Base-by-base conservation (phyloP, 2,329 filamentous ascomycete species). In the Dothideomycetes sp. region DNA sequence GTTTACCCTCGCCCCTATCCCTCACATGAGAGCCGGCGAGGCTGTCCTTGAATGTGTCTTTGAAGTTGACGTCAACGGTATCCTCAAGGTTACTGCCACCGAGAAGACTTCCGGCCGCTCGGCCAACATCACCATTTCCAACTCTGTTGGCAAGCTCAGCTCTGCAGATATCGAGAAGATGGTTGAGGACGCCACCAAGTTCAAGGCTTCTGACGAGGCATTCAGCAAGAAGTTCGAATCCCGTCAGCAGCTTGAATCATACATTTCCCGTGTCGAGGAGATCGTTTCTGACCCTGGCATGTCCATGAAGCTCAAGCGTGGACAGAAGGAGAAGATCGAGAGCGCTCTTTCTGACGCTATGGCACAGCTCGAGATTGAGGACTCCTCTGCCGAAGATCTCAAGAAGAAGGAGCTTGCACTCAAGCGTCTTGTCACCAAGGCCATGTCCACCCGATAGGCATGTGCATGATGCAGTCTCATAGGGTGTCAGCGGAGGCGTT, bases 211-310 rank as follows among this genome's bases (percentile, higher is more conserved):
- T 68, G 91, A 98, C 56, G 89, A 96, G 69, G 89, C 87, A 48
- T 98, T 96, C 79, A 93, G 82, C 80, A 96, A 96, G 85, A 84
- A 84, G 65, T 95, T 96, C 67, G 91, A 98, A 79, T 84, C 91
- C 49, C 87, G 93, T 74, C 91, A 98, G 75, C 88, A 95, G 73
- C 84, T 98, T 52, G 91, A 98, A 77, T 89, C 86, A 37, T 98
- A 98, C 79, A 95, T 98, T 66, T 81, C 84, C 64, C 86, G 89
- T 63, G 89, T 96, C 49, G 91, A 98, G 79, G 91, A 98, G 75
- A 94, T 98, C 59, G 79, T 96, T 65, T 94, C 86, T 34, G 91
- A 98, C 74, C 91, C 91, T 45, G 86, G 82, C 34, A 82, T 94
- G 70, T 91, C 86, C 49, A 77, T 96, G 61, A 95, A 94, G 79